Evolutionary conservation across 148 eudicot species (phyloP).

Genomic region (Rhododendron ovatum): DNA sequence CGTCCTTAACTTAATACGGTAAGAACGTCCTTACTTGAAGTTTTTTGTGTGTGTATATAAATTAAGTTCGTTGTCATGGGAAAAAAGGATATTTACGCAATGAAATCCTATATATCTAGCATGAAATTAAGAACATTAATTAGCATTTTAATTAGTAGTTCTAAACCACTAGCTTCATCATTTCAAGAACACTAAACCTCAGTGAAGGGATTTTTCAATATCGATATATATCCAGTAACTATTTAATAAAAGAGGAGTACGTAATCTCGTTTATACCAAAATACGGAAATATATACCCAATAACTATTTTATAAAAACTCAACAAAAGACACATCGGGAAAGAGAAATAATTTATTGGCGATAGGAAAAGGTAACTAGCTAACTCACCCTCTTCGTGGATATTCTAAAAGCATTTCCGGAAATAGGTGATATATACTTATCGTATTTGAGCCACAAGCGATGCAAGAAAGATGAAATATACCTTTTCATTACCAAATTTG

Average conservation of each 20-base stretch:
- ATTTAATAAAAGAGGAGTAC: too few relatives aligned
- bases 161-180: not conserved
- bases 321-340: too few relatives aligned
- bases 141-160: not conserved
- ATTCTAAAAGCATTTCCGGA: not conserved
- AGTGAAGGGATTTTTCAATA: not conserved
- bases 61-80: too few relatives aligned
- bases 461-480: not conserved
- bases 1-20: too few relatives aligned
- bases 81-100: not conserved
- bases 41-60: too few relatives aligned
- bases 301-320: too few relatives aligned
- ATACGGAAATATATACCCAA: not conserved
- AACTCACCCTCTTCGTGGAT: not conserved
- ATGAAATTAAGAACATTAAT: not conserved
- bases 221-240: too few relatives aligned
- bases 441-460: not conserved
- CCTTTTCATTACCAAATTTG: not conserved
- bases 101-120: not conserved
- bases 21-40: too few relatives aligned
- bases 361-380: not conserved
- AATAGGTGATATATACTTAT: not conserved
- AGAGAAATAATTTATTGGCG: not conserved
- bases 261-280: not conserved
- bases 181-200: not conserved